A percentile compares a stretch with the other conserved stretches of the same genome.
These are phyloP conservation scores for Suillus cothurnatus DNA, from an alignment of 768 basidiomycete species.

Conservation along the genomic window DNA sequence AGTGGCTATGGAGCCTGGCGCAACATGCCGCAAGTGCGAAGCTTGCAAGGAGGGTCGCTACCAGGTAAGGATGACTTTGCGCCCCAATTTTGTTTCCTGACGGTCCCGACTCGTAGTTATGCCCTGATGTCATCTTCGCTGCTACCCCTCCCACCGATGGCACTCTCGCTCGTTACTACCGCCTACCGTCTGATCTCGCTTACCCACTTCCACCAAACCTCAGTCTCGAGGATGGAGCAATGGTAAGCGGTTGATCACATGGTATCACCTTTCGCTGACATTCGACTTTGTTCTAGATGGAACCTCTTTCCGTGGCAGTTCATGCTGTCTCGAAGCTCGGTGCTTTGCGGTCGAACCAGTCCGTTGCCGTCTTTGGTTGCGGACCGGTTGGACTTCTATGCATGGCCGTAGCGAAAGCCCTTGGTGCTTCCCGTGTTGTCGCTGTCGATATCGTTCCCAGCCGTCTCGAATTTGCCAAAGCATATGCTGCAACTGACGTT, in stretches of 20 bases:
- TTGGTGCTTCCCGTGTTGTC: slow-evolving; percentile 83
- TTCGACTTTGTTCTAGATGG: slow-evolving; percentile 60
- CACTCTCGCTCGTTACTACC: slow-evolving; percentile 86
- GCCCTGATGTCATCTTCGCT: slow-evolving; percentile 84
- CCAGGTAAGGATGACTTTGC: slow-evolving; percentile 50
- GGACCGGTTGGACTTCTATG: slow-evolving; percentile 89
- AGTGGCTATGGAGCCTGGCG: slow-evolving; percentile 92
- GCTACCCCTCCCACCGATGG: slow-evolving; percentile 95
- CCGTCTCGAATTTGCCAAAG: slow-evolving; percentile 85
- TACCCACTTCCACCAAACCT: slow-evolving; percentile 84
- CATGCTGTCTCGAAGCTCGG: slow-evolving; percentile 85
- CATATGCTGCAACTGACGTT: slow-evolving; percentile 79
- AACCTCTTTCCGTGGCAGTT: slow-evolving; percentile 90
- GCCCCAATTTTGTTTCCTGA: slow-evolving; percentile 1
- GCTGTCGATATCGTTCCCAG: slow-evolving; percentile 78
- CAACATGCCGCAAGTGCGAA: slow-evolving; percentile 82
- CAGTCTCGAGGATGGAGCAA: slow-evolving; percentile 90
- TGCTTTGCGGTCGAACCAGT: slow-evolving; percentile 69
- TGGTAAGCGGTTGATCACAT: slow-evolving; percentile 52
- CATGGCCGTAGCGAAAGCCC: slow-evolving; percentile 94
- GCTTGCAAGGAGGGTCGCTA: slow-evolving; percentile 84
- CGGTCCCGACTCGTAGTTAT: slow-evolving; percentile 57
- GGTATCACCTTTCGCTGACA: background rate
- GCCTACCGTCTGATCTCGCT: slow-evolving; percentile 81
- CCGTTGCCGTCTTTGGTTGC: slow-evolving; percentile 84